phyloP scores from a whole-genome alignment of 345 rosid genomes.

The Dovyalis caffra region DNA sequence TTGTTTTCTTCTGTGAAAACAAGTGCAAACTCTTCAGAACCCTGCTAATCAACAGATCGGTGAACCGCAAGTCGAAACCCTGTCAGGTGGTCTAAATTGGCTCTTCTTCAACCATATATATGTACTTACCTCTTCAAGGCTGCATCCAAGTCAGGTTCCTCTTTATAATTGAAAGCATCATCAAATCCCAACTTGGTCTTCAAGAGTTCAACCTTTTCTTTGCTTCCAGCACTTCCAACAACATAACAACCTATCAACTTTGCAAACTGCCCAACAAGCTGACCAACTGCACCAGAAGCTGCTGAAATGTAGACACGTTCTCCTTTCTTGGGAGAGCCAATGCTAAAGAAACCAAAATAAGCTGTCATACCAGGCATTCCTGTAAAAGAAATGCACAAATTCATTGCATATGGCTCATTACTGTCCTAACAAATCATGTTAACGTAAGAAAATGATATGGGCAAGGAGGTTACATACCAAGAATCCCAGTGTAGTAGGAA shows the following conservation, averaged over 20 bases:
- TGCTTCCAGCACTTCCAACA: conserved; percentile 56
- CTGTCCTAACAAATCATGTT: too few relatives aligned
- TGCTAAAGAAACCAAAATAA: conserved; percentile 40
- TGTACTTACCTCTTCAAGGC: conserved; percentile 58
- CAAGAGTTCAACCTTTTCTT: conserved; percentile 50
- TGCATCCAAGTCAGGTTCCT: conserved; percentile 37
- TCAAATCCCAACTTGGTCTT: conserved; percentile 58
- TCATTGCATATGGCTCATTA: too few relatives aligned
- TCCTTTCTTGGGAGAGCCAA: conserved; percentile 45
- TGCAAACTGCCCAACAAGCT: conserved; percentile 53
- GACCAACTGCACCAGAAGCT: conserved; percentile 59
- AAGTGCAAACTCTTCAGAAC: too few relatives aligned
- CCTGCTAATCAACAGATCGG: too few relatives aligned
- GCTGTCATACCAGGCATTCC: conserved; percentile 58
- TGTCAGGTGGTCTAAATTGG: too few relatives aligned
- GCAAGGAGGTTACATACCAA: too few relatives aligned
- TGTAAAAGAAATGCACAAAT: conserved; percentile 3
- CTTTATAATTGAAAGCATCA: conserved; percentile 62
- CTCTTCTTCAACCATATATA: too few relatives aligned
- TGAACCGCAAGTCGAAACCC: too few relatives aligned
- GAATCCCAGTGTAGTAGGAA: conserved; percentile 27
- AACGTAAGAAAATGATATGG: too few relatives aligned
- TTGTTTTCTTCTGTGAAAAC: too few relatives aligned
- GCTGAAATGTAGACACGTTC: conserved; percentile 48
- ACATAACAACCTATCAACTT: conserved; percentile 52